Conservation (phyloP, 257 asterid species). For the Capsicum pubescens region DNA sequence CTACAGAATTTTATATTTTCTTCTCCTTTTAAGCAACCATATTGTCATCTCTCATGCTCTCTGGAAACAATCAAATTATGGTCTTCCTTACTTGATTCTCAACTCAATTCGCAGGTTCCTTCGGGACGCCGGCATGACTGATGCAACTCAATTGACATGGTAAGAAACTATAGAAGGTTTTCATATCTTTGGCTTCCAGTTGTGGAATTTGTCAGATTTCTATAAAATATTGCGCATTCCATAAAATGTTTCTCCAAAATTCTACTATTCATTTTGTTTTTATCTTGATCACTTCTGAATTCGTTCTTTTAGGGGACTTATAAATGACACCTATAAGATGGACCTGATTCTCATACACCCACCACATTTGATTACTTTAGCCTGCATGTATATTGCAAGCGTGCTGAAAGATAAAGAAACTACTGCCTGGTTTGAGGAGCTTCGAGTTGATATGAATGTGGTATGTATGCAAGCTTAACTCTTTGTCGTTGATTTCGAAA, state of each 20-base stretch:
- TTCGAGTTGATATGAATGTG: slow-evolving; percentile 92
- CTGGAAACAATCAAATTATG: background rate
- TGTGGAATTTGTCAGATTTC: background rate
- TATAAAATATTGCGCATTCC: background rate
- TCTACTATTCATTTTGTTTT: background rate
- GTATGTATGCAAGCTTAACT: slow-evolving; percentile 46
- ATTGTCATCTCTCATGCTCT: background rate
- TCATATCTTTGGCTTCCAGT: background rate
- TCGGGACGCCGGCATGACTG: slow-evolving; percentile 92
- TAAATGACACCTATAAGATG: slow-evolving; percentile 94
- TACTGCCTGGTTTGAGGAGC: slow-evolving; percentile 99
- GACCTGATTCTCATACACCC: slow-evolving; percentile 90
- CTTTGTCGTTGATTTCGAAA: background rate
- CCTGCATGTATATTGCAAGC: slow-evolving; percentile 86
- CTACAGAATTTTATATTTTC: background rate
- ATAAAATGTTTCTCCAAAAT: background rate
- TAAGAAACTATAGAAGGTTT: slow-evolving; percentile 34
- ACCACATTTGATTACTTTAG: slow-evolving; percentile 87
- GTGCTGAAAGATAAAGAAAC: slow-evolving; percentile 88
- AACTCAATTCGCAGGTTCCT: slow-evolving; percentile 62
- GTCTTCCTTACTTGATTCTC: slow-evolving; percentile 7
- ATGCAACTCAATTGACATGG: slow-evolving; percentile 87
- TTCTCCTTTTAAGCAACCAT: background rate
- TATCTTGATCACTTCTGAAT: background rate
- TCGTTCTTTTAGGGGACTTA: slow-evolving; percentile 68